Percentiles rank a stretch among this genome's conserved stretches.
These are phyloP conservation scores for Saccharomyces hybrid DNA, from an alignment of 1,139 yeast species.

Conservation along the genomic window DNA sequence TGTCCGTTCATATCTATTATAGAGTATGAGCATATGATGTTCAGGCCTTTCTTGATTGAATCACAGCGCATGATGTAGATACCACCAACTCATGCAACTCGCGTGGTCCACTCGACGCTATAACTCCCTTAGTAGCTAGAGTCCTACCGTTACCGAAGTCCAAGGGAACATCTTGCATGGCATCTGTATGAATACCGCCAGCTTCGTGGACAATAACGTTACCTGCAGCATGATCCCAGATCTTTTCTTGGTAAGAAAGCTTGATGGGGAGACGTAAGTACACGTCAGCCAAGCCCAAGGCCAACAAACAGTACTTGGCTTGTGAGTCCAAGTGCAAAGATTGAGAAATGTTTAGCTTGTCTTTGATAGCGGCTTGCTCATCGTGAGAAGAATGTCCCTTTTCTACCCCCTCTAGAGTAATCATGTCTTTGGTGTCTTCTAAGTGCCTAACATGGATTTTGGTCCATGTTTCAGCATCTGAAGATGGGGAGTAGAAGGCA, in stretches of 20 bases:
- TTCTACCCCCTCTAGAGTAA: conserved; percentile 89
- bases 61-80: conserved; percentile 42
- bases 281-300: conserved; percentile 88
- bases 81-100: conserved; percentile 57
- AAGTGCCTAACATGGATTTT: conserved; percentile 34
- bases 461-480: conserved; percentile 30
- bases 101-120: conserved; percentile 61
- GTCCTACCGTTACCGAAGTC: conserved; percentile 86
- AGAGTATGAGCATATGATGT: background rate
- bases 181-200: conserved; percentile 87
- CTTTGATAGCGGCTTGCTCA: conserved; percentile 72
- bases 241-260: conserved; percentile 75
- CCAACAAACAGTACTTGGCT: conserved; percentile 86
- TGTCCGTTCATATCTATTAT: background rate
- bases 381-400: conserved; percentile 91
- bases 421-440: conserved; percentile 37
- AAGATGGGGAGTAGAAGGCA: conserved; percentile 50
- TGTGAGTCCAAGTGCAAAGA: conserved; percentile 80
- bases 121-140: conserved; percentile 77
- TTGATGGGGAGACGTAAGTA: conserved; percentile 81
- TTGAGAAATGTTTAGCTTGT: conserved; percentile 47
- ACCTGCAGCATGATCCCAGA: conserved; percentile 99
- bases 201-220: conserved; percentile 77
- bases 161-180: conserved; percentile 56
- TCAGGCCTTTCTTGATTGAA: conserved; percentile 14